Evolutionary conservation across 1,284 basidiomycete species (phyloP), one percentile per base, ranked within the genome.

Genomic region (Phaffia rhodozyma): DNA sequence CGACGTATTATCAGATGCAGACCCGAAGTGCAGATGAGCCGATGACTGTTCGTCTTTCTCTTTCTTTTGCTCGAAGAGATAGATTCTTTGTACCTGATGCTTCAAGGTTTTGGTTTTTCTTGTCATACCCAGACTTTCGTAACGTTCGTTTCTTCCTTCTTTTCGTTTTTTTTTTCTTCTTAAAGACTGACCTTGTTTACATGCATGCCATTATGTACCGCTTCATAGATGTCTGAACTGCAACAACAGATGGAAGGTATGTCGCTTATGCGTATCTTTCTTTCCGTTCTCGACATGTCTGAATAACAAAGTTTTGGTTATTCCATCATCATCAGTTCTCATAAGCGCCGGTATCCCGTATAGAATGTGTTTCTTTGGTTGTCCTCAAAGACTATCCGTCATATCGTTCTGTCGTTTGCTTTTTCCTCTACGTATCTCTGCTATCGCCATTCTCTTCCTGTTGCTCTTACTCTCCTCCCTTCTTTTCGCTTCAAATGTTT

Each of bases 11-110:
- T 70, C 92, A 94, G 78, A 90, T 89, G 72, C 91, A 97, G 74
- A 97, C 92, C 5, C 82, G 92, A 68, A 89, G 86, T 72, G 92
- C 92, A 48, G 92, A 97, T 78, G 92, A 94, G 77, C 92, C 91
- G 50, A 96, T 97, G 92, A 94, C 91, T 11, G 86, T 88, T 75
- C 75, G 85, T 82, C 13, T 65, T 67, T 32, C 29, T 38, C 20
- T 54, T 58, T 23, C 5, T 32, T 55, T 20, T 58, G 34, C 23
- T 47, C 56, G 23, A 59, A 38, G 66, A 73, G 34, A 73, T 69
- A 51, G 76, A 62, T 66, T 52, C 68, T 69, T 77, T 73, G 73
- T 76, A 67, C 63, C 70, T 72, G 25, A 47, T 43, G 5, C 62
- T 49, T 63, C 32, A 25, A 23, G n/a, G 27, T 54, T 47, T 62